A percentile compares a stretch with the other conserved stretches of the same genome.
Evolutionary conservation across 495 filamentous ascomycete genomes (phyloP).

Genomic region (Glutinoglossum americanum): DNA sequence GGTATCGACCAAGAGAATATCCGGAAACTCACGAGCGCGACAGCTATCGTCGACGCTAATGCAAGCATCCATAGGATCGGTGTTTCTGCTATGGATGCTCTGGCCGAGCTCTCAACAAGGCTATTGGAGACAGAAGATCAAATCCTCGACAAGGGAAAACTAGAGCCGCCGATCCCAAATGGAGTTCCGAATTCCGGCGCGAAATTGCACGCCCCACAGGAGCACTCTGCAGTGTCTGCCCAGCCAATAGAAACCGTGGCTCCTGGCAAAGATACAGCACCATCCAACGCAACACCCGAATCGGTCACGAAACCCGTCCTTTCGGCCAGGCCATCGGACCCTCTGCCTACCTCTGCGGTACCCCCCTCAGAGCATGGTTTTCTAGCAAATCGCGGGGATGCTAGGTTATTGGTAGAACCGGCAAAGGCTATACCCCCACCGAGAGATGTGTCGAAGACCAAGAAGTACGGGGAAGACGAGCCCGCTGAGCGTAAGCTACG

Average conservation of each 20-base stretch:
- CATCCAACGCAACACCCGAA: neutral
- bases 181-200: neutral
- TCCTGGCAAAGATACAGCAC: neutral
- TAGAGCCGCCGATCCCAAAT: neutral
- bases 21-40: neutral
- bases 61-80: neutral
- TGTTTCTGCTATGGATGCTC: neutral
- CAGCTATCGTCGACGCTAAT: neutral
- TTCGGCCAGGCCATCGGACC: neutral
- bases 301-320: neutral
- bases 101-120: neutral
- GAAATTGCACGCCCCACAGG: neutral
- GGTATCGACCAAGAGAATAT: neutral
- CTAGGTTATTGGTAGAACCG: neutral
- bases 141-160: neutral
- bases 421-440: neutral
- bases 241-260: neutral
- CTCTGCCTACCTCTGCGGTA: neutral
- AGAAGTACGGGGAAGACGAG: neutral
- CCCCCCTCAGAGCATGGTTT: neutral
- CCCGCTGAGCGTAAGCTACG: neutral
- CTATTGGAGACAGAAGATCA: neutral
- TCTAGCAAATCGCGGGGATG: neutral
- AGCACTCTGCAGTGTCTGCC: neutral
- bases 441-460: neutral